Evolutionary conservation across 2,329 filamentous ascomycete genomes (phyloP).

Genomic region (Drechmeria coniospora): DNA sequence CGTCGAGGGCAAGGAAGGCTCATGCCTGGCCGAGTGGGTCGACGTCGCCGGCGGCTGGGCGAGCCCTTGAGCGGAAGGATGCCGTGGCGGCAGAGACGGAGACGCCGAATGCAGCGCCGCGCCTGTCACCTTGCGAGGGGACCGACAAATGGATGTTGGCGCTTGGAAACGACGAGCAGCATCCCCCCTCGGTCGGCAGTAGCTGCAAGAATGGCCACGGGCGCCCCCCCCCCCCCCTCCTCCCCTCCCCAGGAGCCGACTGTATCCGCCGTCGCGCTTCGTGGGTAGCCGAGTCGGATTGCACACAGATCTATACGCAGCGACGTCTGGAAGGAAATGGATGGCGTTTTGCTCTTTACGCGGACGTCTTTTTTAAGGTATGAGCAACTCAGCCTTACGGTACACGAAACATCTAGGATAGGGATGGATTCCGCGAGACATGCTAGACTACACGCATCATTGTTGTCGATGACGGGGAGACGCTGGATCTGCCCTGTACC

Average conservation of each 20-base stretch:
- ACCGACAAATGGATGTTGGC: no score
- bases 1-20: conserved; percentile 93
- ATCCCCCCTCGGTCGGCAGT: background rate
- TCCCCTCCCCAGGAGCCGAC: background rate
- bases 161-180: background rate
- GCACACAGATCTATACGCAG: conserved; percentile 4
- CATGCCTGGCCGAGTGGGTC: conserved; percentile 91
- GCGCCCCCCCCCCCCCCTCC: no score
- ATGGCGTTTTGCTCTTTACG: conserved; percentile 6
- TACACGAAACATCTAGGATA: conserved; percentile 5
- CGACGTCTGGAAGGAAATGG: conserved; percentile 3
- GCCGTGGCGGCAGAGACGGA: background rate
- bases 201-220: background rate
- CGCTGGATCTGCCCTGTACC: conserved; percentile 2
- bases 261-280: background rate
- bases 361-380: conserved; percentile 3
- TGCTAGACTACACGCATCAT: conserved; percentile 5
- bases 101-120: background rate
- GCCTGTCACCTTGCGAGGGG: background rate
- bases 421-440: conserved; percentile 3
- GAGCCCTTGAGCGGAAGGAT: conserved; percentile 20
- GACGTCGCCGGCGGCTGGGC: conserved; percentile 93
- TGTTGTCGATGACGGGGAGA: conserved; percentile 2
- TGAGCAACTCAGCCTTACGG: conserved; percentile 3
- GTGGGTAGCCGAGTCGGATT: background rate